A percentile compares a stretch with the other conserved stretches of the same genome.
Conservation (phyloP, 441 rosid species). For the Pelargonium australe region DNA sequence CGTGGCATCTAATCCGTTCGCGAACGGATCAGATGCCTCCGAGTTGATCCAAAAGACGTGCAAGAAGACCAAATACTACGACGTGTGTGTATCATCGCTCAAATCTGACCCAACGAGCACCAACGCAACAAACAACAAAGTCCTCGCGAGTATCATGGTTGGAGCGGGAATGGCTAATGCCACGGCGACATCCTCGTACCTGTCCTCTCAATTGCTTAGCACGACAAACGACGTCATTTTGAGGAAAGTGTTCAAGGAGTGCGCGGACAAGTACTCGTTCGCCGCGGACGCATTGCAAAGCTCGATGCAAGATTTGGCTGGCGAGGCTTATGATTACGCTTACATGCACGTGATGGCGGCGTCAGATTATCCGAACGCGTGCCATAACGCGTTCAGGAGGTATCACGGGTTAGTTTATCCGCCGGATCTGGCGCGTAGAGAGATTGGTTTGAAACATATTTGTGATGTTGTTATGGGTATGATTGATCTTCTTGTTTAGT, state of each 20-base stretch:
- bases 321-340: constrained; percentile 59
- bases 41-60: constrained; percentile 55
- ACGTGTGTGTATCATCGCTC: constrained; percentile 68
- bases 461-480: constrained; percentile 68
- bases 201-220: constrained; percentile 33
- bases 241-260: constrained; percentile 44
- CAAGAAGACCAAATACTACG: constrained; percentile 54
- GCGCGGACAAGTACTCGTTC: constrained; percentile 58
- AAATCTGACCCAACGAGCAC: constrained; percentile 52
- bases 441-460: constrained; percentile 51
- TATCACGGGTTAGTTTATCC: constrained; percentile 46
- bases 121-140: constrained; percentile 45
- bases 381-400: constrained; percentile 52
- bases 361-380: constrained; percentile 60
- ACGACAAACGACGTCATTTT: constrained; percentile 21
- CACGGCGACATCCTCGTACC: constrained; percentile 55
- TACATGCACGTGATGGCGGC: constrained; percentile 65
- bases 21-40: not conserved
- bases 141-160: constrained; percentile 56
- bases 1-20: not conserved
- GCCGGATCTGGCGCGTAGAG: constrained; percentile 49
- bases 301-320: constrained; percentile 39
- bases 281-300: constrained; percentile 52
- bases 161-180: constrained; percentile 61
- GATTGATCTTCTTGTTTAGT: constrained; percentile 36